Conservation (phyloP, 2,329 filamentous ascomycete genomes). For the Aspergillus pseudoterreus region DNA sequence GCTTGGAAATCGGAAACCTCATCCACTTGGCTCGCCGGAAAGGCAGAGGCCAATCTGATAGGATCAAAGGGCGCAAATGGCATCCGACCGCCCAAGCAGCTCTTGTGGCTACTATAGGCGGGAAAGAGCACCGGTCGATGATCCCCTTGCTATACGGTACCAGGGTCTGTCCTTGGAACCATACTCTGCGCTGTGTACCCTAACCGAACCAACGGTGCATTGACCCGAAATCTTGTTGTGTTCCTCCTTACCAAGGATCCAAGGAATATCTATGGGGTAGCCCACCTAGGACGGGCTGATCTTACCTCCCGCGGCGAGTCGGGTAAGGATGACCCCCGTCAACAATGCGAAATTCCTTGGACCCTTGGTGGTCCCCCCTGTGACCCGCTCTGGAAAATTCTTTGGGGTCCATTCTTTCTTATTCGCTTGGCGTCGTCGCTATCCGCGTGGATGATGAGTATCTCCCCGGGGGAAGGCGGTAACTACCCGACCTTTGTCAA, state of each 20-base stretch:
- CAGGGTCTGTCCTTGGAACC: neutral
- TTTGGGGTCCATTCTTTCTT: too few relatives aligned
- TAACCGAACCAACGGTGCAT: neutral
- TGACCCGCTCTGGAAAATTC: too few relatives aligned
- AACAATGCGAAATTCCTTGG: too few relatives aligned
- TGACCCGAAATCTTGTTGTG: neutral
- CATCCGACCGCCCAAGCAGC: neutral
- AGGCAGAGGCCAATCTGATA: neutral
- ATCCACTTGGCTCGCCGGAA: neutral
- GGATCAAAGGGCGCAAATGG: neutral
- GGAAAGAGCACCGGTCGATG: constrained; percentile 6
- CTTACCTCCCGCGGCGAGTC: too few relatives aligned
- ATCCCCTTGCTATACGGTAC: neutral
- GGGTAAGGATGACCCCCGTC: too few relatives aligned
- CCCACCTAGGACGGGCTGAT: too few relatives aligned
- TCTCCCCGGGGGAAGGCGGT: too few relatives aligned
- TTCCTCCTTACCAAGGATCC: neutral
- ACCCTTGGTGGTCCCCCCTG: too few relatives aligned
- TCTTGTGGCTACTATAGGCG: constrained; percentile 6
- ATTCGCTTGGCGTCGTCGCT: too few relatives aligned
- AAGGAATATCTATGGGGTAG: too few relatives aligned
- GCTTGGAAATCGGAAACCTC: neutral
- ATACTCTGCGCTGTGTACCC: neutral
- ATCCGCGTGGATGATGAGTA: too few relatives aligned
- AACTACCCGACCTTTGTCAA: too few relatives aligned